Conservation (phyloP, 176 grass and related monocot species). For the Rhynchospora pubera region DNA sequence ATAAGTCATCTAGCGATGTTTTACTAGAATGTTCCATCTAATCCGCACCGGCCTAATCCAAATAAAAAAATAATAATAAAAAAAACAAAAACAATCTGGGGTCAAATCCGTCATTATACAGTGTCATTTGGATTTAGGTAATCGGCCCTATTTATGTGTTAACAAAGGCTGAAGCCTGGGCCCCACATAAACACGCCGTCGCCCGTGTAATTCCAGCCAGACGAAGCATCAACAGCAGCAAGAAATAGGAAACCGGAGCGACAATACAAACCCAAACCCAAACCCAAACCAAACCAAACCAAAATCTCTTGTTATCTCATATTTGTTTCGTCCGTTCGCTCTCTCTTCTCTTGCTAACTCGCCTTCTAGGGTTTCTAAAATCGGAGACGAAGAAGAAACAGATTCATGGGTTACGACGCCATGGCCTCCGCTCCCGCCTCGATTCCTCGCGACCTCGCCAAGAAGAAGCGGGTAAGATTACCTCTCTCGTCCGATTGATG, state of each 20-base stretch:
- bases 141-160: not conserved
- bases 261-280: too few relatives aligned
- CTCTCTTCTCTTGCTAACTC: not conserved
- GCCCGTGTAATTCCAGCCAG: constrained; percentile 11
- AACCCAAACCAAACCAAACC: not conserved
- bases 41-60: not conserved
- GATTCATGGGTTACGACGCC: constrained; percentile 52
- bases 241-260: not conserved
- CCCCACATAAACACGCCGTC: not conserved
- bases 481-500: not conserved
- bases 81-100: not conserved
- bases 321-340: constrained; percentile 19
- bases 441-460: constrained; percentile 43
- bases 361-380: constrained; percentile 20
- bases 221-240: not conserved
- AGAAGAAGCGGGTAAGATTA: constrained; percentile 68
- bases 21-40: constrained; percentile 6
- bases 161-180: not conserved
- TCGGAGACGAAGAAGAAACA: not conserved
- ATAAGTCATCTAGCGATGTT: not conserved
- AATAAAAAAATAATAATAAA: too few relatives aligned
- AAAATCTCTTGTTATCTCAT: constrained; percentile 6
- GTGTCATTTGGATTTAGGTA: not conserved
- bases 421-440: constrained; percentile 33
- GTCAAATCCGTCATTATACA: not conserved